Evolutionary conservation across 495 filamentous ascomycete species (phyloP).

Genomic region (Evernia prunastri): DNA sequence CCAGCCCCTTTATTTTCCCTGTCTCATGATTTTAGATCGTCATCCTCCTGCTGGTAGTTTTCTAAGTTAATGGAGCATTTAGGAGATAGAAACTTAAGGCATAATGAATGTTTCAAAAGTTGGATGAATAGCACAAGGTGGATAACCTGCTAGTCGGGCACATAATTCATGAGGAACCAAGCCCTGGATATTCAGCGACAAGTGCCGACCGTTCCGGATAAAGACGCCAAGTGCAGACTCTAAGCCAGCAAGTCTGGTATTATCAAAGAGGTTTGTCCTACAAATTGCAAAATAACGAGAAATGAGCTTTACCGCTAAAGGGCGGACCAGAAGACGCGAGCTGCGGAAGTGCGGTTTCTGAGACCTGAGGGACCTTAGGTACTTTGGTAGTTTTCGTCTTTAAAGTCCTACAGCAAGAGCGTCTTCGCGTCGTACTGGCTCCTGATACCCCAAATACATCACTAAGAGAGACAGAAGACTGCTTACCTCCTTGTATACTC

Average conservation of each 20-base stretch:
- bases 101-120: background rate
- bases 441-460: background rate
- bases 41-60: constrained; percentile 41
- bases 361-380: background rate
- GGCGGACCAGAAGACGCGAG: background rate
- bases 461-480: background rate
- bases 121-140: background rate
- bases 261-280: background rate
- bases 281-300: background rate
- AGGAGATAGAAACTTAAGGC: background rate
- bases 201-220: background rate
- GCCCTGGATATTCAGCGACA: background rate
- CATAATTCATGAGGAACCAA: background rate
- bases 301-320: background rate
- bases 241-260: background rate
- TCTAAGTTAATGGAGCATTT: background rate
- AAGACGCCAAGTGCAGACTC: background rate
- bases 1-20: constrained; percentile 69
- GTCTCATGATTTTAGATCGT: constrained; percentile 68
- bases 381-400: background rate
- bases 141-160: background rate
- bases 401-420: background rate
- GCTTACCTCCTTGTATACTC: constrained; percentile 39
- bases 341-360: background rate
- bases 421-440: background rate